Percentiles rank a stretch among this genome's conserved stretches.
Conservation (phyloP, 805 yeast species). For the Yarrowia sp. region DNA sequence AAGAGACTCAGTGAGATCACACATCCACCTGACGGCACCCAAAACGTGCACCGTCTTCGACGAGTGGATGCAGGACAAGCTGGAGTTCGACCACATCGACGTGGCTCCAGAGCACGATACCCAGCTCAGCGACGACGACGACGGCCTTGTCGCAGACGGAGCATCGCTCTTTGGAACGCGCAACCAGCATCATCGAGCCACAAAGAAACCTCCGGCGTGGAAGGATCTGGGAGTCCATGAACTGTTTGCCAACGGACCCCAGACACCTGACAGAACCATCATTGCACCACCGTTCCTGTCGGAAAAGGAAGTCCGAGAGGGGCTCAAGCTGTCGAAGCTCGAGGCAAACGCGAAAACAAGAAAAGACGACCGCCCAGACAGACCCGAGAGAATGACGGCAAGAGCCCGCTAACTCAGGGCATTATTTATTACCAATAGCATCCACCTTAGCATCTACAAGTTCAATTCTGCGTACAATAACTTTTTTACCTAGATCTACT, state of each 20-base stretch:
- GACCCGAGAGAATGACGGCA: slow-evolving; percentile 5
- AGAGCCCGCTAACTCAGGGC: background rate
- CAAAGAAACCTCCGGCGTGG: slow-evolving; percentile 31
- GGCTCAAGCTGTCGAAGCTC: background rate
- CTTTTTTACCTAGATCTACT: background rate
- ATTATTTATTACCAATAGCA: background rate
- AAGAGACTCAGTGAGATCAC: slow-evolving; percentile 39
- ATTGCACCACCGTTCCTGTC: slow-evolving; percentile 17
- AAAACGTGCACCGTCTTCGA: slow-evolving; percentile 35
- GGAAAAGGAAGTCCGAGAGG: slow-evolving; percentile 10
- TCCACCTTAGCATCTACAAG: background rate
- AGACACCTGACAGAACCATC: background rate
- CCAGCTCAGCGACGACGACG: slow-evolving; percentile 33
- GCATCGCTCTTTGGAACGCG: slow-evolving; percentile 32
- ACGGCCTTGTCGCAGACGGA: slow-evolving; percentile 33
- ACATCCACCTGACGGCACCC: slow-evolving; percentile 36
- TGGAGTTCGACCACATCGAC: slow-evolving; percentile 36
- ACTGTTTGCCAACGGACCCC: slow-evolving; percentile 28
- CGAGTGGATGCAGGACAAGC: slow-evolving; percentile 37
- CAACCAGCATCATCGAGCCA: slow-evolving; percentile 18
- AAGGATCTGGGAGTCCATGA: slow-evolving; percentile 32
- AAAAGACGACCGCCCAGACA: background rate
- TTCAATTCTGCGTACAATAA: no score
- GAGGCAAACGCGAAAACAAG: background rate
- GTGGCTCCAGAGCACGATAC: slow-evolving; percentile 33